Evolutionary conservation across 805 yeast genomes (phyloP).

Genomic region (Zygoascus flipseniorum): DNA sequence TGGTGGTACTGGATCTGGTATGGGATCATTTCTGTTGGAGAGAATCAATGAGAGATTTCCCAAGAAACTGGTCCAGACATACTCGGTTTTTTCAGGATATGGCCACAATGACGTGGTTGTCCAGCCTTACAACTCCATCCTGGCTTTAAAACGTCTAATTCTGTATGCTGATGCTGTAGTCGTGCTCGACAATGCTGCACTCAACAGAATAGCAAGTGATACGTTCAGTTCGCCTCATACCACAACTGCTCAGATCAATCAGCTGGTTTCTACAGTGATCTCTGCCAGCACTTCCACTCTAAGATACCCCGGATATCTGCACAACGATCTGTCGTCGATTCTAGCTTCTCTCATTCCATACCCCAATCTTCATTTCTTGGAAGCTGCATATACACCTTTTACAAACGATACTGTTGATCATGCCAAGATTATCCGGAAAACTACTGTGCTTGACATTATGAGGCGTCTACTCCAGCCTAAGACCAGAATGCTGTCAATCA

Average conservation of each 20-base stretch:
- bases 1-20: slow-evolving; percentile 98
- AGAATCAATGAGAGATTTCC: slow-evolving; percentile 69
- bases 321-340: slow-evolving; percentile 74
- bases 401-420: slow-evolving; percentile 53
- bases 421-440: slow-evolving; percentile 52
- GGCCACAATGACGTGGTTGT: slow-evolving; percentile 95
- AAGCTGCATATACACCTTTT: slow-evolving; percentile 71
- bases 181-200: slow-evolving; percentile 87
- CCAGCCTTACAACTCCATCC: slow-evolving; percentile 86
- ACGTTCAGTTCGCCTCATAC: slow-evolving; percentile 50
- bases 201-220: slow-evolving; percentile 60
- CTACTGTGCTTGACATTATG: slow-evolving; percentile 78
- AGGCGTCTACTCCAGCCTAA: slow-evolving; percentile 74
- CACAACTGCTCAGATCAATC: slow-evolving; percentile 73
- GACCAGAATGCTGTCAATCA: slow-evolving; percentile 55
- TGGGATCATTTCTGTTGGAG: slow-evolving; percentile 78
- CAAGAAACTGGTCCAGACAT: slow-evolving; percentile 76
- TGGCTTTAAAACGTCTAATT: slow-evolving; percentile 72
- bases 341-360: slow-evolving; percentile 77
- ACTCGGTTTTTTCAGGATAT: slow-evolving; percentile 52
- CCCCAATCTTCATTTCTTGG: slow-evolving; percentile 69
- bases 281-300: slow-evolving; percentile 80
- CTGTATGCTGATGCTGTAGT: slow-evolving; percentile 79
- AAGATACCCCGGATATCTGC: slow-evolving; percentile 87
- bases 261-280: slow-evolving; percentile 75